Percentiles rank a stretch among this genome's conserved stretches.
Conservation (phyloP, 2,329 filamentous ascomycete genomes). For the Epichloe bromicola region DNA sequence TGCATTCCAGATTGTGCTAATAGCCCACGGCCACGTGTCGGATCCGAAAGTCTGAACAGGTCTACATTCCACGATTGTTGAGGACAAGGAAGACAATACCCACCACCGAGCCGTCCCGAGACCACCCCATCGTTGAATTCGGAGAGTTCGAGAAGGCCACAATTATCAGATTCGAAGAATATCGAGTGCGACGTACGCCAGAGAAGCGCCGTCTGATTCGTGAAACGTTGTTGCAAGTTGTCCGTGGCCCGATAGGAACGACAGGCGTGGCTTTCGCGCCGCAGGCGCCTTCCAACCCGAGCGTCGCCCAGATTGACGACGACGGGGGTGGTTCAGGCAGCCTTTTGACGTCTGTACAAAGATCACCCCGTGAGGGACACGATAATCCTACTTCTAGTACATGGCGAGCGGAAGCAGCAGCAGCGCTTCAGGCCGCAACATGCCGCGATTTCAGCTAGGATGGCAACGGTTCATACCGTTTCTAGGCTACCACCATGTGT, state of each 20-base stretch:
- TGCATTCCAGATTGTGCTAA: conserved; percentile 4
- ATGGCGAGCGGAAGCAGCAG: conserved; percentile 12
- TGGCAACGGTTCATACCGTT: conserved; percentile 56
- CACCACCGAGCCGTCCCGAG: conserved; percentile 1
- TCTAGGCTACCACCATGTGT: conserved; percentile 67
- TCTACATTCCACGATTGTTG: conserved; percentile 1
- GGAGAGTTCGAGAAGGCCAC: not conserved
- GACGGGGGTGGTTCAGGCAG: not conserved
- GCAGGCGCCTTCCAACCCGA: conserved; percentile 3
- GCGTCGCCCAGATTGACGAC: conserved; percentile 1
- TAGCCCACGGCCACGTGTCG: not conserved
- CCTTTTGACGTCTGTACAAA: not conserved
- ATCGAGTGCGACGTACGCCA: not conserved
- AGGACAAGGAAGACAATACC: not conserved
- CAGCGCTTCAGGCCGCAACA: conserved; percentile 12
- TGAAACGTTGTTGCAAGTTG: not conserved
- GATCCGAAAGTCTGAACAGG: not conserved
- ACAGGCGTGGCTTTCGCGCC: not conserved
- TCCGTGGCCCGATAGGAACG: not conserved
- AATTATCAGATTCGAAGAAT: not conserved
- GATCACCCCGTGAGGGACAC: not conserved
- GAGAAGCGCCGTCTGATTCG: not conserved
- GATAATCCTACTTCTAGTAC: not conserved
- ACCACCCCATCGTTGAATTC: not conserved
- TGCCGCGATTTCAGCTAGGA: conserved; percentile 30